Evolutionary conservation across 2,329 filamentous ascomycete genomes (phyloP).

Genomic region (Pezicula carpinea): DNA sequence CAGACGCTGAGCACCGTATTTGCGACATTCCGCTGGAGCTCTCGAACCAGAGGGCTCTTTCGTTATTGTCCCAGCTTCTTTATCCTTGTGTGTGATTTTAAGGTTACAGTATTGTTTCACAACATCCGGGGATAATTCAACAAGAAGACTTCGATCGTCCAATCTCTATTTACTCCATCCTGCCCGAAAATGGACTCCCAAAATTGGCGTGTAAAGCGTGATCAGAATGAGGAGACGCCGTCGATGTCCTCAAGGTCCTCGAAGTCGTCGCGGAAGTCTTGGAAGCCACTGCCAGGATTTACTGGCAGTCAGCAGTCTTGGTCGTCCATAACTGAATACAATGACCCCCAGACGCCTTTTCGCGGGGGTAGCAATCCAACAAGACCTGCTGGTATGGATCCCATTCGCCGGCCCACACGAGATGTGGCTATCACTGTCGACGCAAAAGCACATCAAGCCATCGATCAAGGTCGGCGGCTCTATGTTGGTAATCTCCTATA

Average conservation of each 20-base stretch:
- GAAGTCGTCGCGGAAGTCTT: constrained; percentile 2
- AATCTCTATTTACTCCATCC: no score
- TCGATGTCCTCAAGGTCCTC: neutral
- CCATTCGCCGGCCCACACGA: neutral
- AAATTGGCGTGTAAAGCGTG: constrained; percentile 22
- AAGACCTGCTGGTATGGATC: constrained; percentile 1
- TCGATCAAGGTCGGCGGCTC: constrained; percentile 31
- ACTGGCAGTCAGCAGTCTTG: no score
- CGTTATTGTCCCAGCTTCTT: no score
- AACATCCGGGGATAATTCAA: no score
- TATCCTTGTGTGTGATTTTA: no score
- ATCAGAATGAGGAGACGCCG: constrained; percentile 4
- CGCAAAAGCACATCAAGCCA: no score
- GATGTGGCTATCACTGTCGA: no score
- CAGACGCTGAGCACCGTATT: no score
- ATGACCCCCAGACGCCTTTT: neutral
- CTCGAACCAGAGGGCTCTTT: no score
- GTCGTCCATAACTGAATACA: neutral
- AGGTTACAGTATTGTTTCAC: no score
- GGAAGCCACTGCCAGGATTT: neutral
- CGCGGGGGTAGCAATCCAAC: constrained; percentile 1
- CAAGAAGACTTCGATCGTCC: no score
- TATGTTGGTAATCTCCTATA: constrained; percentile 53
- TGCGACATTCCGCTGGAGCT: no score
- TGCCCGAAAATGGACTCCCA: constrained; percentile 20